Conservation (phyloP, 1,284 basidiomycete species). For the Trametes sp. region DNA sequence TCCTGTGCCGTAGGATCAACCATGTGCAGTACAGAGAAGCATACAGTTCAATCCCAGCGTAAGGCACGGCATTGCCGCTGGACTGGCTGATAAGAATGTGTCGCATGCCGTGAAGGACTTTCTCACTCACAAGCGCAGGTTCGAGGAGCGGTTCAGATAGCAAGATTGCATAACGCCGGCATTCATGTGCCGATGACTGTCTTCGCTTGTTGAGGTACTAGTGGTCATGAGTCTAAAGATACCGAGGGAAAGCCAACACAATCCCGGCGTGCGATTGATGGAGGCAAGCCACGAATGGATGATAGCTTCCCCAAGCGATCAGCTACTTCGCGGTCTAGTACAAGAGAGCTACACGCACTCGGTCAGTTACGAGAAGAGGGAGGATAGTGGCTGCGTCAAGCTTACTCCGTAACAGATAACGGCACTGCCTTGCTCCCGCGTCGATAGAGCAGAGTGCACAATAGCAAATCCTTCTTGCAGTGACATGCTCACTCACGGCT, state of each 20-base stretch:
- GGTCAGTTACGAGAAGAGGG: background rate
- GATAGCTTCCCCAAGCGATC: background rate
- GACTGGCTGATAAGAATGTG: slow-evolving; percentile 24
- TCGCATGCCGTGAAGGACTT: slow-evolving; percentile 20
- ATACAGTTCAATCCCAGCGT: background rate
- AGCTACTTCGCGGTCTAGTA: background rate
- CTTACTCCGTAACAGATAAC: too few species aligned
- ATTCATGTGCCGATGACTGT: slow-evolving; percentile 2
- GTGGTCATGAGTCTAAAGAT: background rate
- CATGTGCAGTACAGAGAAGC: slow-evolving; percentile 7
- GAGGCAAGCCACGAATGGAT: background rate
- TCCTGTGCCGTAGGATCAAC: background rate
- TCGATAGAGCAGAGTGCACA: too few species aligned
- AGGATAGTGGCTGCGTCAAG: too few species aligned
- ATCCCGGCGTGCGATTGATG: background rate
- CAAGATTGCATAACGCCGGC: slow-evolving; percentile 13
- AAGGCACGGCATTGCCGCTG: slow-evolving; percentile 4
- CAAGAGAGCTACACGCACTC: background rate
- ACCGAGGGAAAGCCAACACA: background rate
- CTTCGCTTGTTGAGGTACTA: background rate
- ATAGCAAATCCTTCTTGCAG: too few species aligned
- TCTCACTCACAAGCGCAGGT: slow-evolving; percentile 24
- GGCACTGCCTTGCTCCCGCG: too few species aligned
- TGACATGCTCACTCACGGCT: too few species aligned
- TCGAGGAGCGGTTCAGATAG: slow-evolving; percentile 15